These are phyloP conservation scores for Drechslerella coelobrocha DNA, from an alignment of 2,329 filamentous ascomycete species.

Conservation along the genomic window DNA sequence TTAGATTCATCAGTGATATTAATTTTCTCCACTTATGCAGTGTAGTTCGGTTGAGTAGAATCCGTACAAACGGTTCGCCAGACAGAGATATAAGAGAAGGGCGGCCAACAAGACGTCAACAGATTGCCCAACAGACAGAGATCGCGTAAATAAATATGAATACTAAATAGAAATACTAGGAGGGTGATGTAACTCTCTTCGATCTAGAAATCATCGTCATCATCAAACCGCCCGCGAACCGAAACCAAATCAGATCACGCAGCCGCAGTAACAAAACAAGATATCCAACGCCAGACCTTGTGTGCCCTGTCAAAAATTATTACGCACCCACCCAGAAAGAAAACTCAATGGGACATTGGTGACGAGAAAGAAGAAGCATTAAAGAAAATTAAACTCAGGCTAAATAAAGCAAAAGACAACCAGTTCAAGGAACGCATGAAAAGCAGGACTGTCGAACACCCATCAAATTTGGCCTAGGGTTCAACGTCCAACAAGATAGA, in stretches of 20 bases:
- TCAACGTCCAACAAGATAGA: no score
- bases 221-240: conserved; percentile 1
- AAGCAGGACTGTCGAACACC: background rate
- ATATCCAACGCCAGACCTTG: background rate
- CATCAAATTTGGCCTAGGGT: no score
- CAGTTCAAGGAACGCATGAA: background rate
- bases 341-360: conserved; percentile 4
- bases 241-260: background rate
- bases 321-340: conserved; percentile 7
- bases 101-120: background rate
- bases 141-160: no score
- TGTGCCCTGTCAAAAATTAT: background rate
- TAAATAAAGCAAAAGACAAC: background rate
- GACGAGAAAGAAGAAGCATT: background rate
- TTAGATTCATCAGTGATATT: background rate
- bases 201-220: conserved; percentile 2
- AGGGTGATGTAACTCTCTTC: background rate
- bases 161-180: background rate
- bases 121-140: no score
- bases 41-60: background rate
- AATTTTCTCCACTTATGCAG: background rate
- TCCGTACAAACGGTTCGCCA: background rate
- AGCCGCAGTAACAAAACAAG: background rate
- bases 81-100: no score
- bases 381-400: conserved; percentile 2